phyloP scores from a whole-genome alignment of 345 rosid genomes.

The Gossypium raimondii region DNA sequence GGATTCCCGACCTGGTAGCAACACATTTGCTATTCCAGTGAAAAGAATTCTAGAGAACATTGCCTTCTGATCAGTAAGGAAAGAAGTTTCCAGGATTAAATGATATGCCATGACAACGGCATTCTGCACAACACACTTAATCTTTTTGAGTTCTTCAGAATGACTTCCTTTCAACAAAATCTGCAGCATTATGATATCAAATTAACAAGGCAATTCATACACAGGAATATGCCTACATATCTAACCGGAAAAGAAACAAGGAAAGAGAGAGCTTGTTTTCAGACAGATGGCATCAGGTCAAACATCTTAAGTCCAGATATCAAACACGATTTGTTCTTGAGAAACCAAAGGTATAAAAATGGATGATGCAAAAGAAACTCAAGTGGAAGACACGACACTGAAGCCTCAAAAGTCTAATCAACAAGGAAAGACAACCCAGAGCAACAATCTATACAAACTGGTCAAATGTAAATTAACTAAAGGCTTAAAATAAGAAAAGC shows the following conservation, averaged over 20 bases:
- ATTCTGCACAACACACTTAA: conserved; percentile 70
- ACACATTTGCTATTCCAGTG: conserved; percentile 26
- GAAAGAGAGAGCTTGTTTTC: neutral
- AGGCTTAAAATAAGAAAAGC: neutral
- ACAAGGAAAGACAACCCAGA: too few relatives aligned
- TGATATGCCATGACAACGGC: conserved; percentile 71
- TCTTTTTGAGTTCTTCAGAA: conserved; percentile 72
- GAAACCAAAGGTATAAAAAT: neutral
- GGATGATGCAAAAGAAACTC: neutral
- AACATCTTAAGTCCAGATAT: neutral
- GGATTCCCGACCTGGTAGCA: conserved; percentile 23
- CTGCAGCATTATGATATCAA: conserved; percentile 34
- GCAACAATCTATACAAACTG: neutral
- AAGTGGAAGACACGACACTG: conserved; percentile 1
- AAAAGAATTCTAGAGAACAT: conserved; percentile 70
- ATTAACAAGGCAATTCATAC: neutral
- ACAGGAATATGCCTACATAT: neutral
- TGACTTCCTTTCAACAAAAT: conserved; percentile 84
- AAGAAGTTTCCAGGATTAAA: conserved; percentile 90
- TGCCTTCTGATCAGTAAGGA: conserved; percentile 69
- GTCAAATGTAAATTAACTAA: neutral
- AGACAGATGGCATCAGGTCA: neutral
- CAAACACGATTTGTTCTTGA: neutral
- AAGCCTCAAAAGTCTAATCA: neutral
- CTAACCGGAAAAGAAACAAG: neutral